These are phyloP conservation scores for Fagopyrum homotropicum DNA, from an alignment of 148 eudicot genomes.

Conservation along the genomic window DNA sequence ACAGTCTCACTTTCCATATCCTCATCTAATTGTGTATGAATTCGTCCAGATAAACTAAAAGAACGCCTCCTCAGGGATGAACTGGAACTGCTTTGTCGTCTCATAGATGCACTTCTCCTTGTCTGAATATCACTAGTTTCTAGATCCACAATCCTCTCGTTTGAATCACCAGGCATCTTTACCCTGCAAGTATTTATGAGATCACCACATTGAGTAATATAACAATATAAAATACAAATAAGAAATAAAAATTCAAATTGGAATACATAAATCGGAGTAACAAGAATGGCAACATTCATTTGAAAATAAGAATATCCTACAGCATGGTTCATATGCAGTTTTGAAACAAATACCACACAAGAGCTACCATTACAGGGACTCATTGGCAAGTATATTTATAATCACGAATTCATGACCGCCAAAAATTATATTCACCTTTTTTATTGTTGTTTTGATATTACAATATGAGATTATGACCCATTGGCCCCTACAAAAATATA, in stretches of 20 bases:
- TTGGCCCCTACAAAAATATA: no score
- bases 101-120: slow-evolving; percentile 26
- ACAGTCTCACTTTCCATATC: slow-evolving; percentile 45
- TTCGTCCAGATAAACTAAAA: slow-evolving; percentile 25
- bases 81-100: slow-evolving; percentile 29
- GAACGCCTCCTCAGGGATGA: slow-evolving; percentile 46
- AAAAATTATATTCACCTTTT: neutral
- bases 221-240: neutral
- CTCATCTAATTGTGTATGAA: slow-evolving; percentile 26
- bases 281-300: neutral
- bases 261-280: neutral
- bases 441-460: neutral
- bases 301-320: neutral
- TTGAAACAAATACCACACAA: neutral
- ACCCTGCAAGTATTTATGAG: neutral
- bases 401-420: neutral
- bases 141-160: slow-evolving; percentile 26
- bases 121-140: slow-evolving; percentile 24
- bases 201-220: neutral
- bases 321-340: neutral
- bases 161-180: slow-evolving; percentile 12
- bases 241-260: neutral
- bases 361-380: neutral
- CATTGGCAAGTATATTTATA: neutral
- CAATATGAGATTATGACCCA: neutral